phyloP scores from a whole-genome alignment of 805 yeast genomes.

The Kodamaea laetipori region DNA sequence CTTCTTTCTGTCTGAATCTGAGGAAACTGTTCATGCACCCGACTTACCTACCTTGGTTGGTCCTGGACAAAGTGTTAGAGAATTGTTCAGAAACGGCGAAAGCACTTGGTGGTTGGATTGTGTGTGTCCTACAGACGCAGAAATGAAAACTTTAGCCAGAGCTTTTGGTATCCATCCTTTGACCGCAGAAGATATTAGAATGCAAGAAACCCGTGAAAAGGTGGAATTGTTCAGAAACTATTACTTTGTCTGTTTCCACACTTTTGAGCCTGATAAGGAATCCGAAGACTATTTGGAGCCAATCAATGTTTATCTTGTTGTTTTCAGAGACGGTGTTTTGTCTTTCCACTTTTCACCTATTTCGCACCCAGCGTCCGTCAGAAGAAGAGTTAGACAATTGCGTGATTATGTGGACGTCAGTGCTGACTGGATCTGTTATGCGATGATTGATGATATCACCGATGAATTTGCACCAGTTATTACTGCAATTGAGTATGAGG shows the following conservation, averaged over 20 bases:
- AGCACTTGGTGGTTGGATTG: conserved; percentile 70
- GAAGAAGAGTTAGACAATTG: conserved; percentile 33
- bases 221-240: conserved; percentile 88
- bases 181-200: conserved; percentile 95
- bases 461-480: conserved; percentile 34
- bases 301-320: conserved; percentile 31
- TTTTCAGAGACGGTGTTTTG: conserved; percentile 31
- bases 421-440: conserved; percentile 35
- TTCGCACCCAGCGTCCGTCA: conserved; percentile 30
- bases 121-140: conserved; percentile 89
- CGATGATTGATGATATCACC: conserved; percentile 33
- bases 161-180: conserved; percentile 97
- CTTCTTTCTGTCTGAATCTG: conserved; percentile 29
- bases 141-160: conserved; percentile 88
- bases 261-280: conserved; percentile 77
- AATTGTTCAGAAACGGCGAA: conserved; percentile 28
- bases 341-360: conserved; percentile 33
- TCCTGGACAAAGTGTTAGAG: conserved; percentile 24
- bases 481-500: conserved; percentile 31
- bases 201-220: conserved; percentile 96
- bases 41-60: conserved; percentile 27
- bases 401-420: conserved; percentile 32
- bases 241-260: conserved; percentile 95
- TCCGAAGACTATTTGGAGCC: conserved; percentile 35
- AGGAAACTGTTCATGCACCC: conserved; percentile 31